Conservation (phyloP, 257 asterid species). For the Scutellaria barbata region DNA sequence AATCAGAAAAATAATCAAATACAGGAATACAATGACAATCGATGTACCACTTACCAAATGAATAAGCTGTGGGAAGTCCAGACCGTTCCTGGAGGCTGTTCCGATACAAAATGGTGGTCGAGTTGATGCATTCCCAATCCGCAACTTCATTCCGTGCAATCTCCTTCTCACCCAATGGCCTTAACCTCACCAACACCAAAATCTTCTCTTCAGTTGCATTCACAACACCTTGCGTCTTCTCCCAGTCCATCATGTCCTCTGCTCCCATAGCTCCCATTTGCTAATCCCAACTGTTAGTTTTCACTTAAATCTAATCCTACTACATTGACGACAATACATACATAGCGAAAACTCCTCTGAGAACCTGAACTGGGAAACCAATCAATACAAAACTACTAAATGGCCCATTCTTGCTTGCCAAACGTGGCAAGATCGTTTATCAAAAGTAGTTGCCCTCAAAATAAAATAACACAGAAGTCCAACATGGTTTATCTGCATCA, state of each 20-base stretch:
- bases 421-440: constrained; percentile 27
- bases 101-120: constrained; percentile 87
- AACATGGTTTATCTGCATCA: constrained; percentile 54
- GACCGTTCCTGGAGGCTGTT: constrained; percentile 98
- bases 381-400: constrained; percentile 25
- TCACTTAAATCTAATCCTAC: constrained; percentile 41
- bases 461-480: constrained; percentile 34
- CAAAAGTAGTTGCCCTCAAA: constrained; percentile 24
- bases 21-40: constrained; percentile 10
- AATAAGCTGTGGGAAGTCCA: constrained; percentile 86
- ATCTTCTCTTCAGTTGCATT: constrained; percentile 79
- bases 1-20: constrained; percentile 8
- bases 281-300: constrained; percentile 35
- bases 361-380: constrained; percentile 9
- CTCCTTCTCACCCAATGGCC: constrained; percentile 98
- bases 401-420: constrained; percentile 30
- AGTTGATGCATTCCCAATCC: constrained; percentile 98
- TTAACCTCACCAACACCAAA: constrained; percentile 88
- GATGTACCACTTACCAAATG: constrained; percentile 69
- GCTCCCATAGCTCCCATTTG: constrained; percentile 90
- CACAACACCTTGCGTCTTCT: constrained; percentile 69
- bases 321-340: constrained; percentile 24
- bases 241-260: constrained; percentile 80
- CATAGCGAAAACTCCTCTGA: constrained; percentile 29
- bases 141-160: constrained; percentile 75